Evolutionary conservation across 2,329 filamentous ascomycete genomes (phyloP), one percentile per base, ranked within the genome.

Genomic region (Aspergillus jensenii): DNA sequence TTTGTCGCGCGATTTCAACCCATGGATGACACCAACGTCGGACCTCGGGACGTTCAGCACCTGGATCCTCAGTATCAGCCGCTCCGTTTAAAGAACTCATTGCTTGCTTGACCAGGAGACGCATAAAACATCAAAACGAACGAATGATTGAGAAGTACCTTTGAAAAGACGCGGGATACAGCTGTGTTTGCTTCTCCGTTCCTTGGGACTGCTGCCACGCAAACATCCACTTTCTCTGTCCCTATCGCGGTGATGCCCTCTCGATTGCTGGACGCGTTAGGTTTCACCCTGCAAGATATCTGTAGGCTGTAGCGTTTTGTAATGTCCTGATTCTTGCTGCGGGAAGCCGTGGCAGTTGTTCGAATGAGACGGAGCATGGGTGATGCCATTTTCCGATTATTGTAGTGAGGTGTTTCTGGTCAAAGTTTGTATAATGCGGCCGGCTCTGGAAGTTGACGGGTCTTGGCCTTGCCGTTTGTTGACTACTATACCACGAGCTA

Each of bases 131-230:
- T 21, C 12, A 31, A 48, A 46, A 27, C n/a, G 25, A 46, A 8
- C 14, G 6, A 14, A 31, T 17, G n/a, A 31, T 46, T 8, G 12
- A 44, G 23, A 17, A 23, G 19, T 65, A 86, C 85, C 67, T 84
- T 76, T 62, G 87, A 87, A 55, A 91, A 75, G 4, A 90, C 74
- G 39, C 82, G 78, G 49, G 85, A 74, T 2, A 90, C 85, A 4
- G 88, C 87, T 67, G 82, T 83, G 68, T 91, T 91, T 5, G 88
- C 84, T 68, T 89, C 86, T 14, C 87, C 87, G 14, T 90, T 86
- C 59, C 82, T 80, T 11, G 88, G 81, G 62, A 82, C 86, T 0
- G 87, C 87, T 0, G 87, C 75, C 2, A 90, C 87, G 48, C 86
- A 88, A 1, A 91, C 71, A 59, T 89, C 83, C 47, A 91, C 80